These are phyloP conservation scores for Botrytis fabae DNA, from an alignment of 2,329 filamentous ascomycete genomes.

Conservation along the genomic window DNA sequence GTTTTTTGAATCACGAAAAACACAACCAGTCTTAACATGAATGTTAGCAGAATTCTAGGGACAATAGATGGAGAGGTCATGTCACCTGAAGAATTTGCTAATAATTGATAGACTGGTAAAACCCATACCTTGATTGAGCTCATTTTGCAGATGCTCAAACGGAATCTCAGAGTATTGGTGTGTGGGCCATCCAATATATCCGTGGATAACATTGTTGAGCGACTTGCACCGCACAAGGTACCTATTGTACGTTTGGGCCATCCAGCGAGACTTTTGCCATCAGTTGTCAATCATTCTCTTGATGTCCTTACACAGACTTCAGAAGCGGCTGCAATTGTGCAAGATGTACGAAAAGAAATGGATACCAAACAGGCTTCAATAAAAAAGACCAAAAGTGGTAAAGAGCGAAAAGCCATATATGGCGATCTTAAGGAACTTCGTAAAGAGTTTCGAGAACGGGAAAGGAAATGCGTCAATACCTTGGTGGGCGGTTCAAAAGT, in stretches of 20 bases:
- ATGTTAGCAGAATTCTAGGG: neutral
- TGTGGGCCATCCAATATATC: constrained; percentile 96
- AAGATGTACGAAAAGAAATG: constrained; percentile 89
- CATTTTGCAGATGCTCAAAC: constrained; percentile 83
- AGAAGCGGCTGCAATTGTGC: constrained; percentile 84
- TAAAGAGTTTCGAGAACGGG: constrained; percentile 84
- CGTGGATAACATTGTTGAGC: constrained; percentile 97
- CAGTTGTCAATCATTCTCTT: constrained; percentile 84
- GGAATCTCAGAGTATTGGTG: constrained; percentile 76
- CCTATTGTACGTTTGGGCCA: constrained; percentile 90
- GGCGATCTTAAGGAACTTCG: constrained; percentile 79
- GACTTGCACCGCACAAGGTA: constrained; percentile 79
- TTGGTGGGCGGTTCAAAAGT: constrained; percentile 79
- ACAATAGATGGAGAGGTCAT: too few species aligned
- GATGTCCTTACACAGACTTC: constrained; percentile 89
- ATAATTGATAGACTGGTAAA: constrained; percentile 70
- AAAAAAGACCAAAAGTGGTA: constrained; percentile 78
- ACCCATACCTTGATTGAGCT: constrained; percentile 95
- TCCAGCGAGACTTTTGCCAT: constrained; percentile 84
- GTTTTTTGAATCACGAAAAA: neutral
- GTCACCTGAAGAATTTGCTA: neutral
- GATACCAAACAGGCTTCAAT: constrained; percentile 87
- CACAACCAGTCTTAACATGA: too few species aligned
- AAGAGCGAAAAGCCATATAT: constrained; percentile 80
- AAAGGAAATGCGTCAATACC: constrained; percentile 75